phyloP scores from a whole-genome alignment of 73 alveolate species.

The Halteria grandinella region DNA sequence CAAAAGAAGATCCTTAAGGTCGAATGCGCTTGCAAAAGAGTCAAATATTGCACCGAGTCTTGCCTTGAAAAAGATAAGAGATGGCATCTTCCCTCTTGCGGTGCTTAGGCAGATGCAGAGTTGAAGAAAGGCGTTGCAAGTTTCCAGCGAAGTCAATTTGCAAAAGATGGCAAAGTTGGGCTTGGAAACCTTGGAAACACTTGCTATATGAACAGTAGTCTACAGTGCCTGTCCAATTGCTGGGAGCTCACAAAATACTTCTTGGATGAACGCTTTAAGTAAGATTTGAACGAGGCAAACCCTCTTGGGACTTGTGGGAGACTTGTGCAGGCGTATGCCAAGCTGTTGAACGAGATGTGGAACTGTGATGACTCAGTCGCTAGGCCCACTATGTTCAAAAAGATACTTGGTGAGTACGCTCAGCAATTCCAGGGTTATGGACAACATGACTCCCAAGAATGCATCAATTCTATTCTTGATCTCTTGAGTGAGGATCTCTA shows the following conservation, averaged over 20 bases:
- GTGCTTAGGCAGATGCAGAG: slow-evolving; percentile 63
- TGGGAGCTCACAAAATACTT: slow-evolving; percentile 76
- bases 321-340: slow-evolving; percentile 73
- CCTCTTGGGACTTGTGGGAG: slow-evolving; percentile 77
- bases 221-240: slow-evolving; percentile 79
- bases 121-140: slow-evolving; percentile 21
- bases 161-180: slow-evolving; percentile 79
- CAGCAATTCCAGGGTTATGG: slow-evolving; percentile 72
- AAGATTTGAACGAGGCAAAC: slow-evolving; percentile 65
- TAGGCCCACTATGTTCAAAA: slow-evolving; percentile 69
- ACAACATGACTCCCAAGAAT: slow-evolving; percentile 87
- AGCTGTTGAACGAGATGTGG: slow-evolving; percentile 71
- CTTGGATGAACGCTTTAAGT: slow-evolving; percentile 53
- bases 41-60: slow-evolving; percentile 73
- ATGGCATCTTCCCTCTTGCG: slow-evolving; percentile 74
- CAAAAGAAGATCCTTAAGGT: slow-evolving; percentile 55
- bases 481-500: slow-evolving; percentile 82
- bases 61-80: slow-evolving; percentile 76
- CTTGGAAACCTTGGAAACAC: slow-evolving; percentile 83
- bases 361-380: slow-evolving; percentile 33
- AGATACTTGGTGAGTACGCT: slow-evolving; percentile 67
- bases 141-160: slow-evolving; percentile 10
- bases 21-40: slow-evolving; percentile 77
- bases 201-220: slow-evolving; percentile 85
- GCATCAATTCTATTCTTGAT: slow-evolving; percentile 77